Evolutionary conservation across 2,329 filamentous ascomycete genomes (phyloP), one percentile per base, ranked within the genome.

Genomic region (Endoconidiophora laricicola): DNA sequence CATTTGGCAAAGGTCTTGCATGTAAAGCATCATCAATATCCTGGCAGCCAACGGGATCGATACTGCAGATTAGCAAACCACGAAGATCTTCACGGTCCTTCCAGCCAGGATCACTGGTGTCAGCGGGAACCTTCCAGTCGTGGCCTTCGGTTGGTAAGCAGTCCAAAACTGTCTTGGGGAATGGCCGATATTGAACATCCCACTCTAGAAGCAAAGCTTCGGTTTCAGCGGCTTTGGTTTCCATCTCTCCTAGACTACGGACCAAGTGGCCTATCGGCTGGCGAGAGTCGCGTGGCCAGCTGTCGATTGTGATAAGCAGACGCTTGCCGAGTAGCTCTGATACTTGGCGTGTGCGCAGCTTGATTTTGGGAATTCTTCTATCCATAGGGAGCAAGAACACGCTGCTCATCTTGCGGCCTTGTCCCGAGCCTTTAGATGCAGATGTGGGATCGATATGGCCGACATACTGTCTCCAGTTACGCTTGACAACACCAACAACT

Each of bases 21-120:
- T 98, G 93, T 5, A 98, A 75, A 16, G 91, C 91, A 65, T 98
- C 93, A 59, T 98, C 91, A 52, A 98, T 98, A 69, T 98, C 91
- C 60, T 96, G 90, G 65, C 91, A 98, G 2, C 88, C 88, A 26
- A 86, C 78, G 45, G 91, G 91, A 62, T 98, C 91, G 59, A 98
- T 98, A 66, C 90, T 96, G 74, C 91, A 98, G 55, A 98, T 86
- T 41, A 94, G 72, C 10, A 95, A 76, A 57, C 81, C 79, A 57
- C 91, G 77, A 39, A 96, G 73, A 68, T 98, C 91, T 59, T 79
- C 75, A 55, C 91, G 75, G 56, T 83, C 84, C 58, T 74, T 79
- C 91, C 91, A 98, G 12, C 88, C 87, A 18, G 84, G 79, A 61
- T 96, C 81, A 2, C 86, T 81, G 49, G 71, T 75, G 60, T 75